Evolutionary conservation across 1,139 yeast species (phyloP), one percentile per base, ranked within the genome.

Genomic region (Blastobotrys elegans): DNA sequence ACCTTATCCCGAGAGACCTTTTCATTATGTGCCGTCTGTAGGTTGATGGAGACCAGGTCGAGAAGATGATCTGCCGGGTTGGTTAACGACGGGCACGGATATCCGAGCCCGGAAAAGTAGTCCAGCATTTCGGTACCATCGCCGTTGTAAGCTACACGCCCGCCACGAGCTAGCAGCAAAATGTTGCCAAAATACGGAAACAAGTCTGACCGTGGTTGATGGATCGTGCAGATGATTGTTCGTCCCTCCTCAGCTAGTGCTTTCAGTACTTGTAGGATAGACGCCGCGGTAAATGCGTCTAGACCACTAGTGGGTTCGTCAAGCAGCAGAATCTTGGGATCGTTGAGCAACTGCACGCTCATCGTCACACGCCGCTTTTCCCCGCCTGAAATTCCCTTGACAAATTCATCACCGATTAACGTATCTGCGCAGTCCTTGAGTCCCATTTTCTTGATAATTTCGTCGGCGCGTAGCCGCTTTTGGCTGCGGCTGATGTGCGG

Each of bases 281-380:
- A 76, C 1, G 79, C 73, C 0, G 96, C 86, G 0, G 95, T 85
- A 47, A 85, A 79, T 20, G 92, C 79, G 63, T 88, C 96, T 21
- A 88, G 70, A 0, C 96, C 96, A 0, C 95, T 84, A 0, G 96
- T 87, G 1, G 96, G 96, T 57, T 88, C 96, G 65, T 88, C 96
- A 36, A 87, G 67, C 48, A 86, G 74, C 42, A 87, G 65, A 29
- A 87, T 74, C 53, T 81, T 81, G 0, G 95, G 94, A 47, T 79
- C 78, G 47, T 82, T 80, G 34, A 86, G 68, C 36, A 87, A 68
- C 61, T 87, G 95, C 40, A 84, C 77, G 1, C 92, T 92, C 63
- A 87, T 86, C 0, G 92, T 81, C 1, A 87, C 86, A 55, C 96
- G 74, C 58, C 95, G 70, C 58, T 84, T 84, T 59, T 87, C 95